Conservation (phyloP, 768 basidiomycete species). For the Auriscalpium vulgare region DNA sequence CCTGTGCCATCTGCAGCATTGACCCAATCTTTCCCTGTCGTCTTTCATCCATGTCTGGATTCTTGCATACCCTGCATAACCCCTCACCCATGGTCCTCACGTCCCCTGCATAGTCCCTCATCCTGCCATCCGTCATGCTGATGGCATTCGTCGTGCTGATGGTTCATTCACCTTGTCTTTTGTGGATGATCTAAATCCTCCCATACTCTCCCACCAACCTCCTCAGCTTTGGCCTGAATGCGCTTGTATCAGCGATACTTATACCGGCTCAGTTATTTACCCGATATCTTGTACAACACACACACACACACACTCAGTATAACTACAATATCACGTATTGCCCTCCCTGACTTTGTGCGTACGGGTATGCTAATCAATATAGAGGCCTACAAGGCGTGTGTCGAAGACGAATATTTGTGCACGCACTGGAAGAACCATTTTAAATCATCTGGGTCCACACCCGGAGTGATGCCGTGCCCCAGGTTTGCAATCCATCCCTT, state of each 20-base stretch:
- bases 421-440: conserved; percentile 88
- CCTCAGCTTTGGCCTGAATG: conserved; percentile 1
- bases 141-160: background rate
- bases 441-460: conserved; percentile 89
- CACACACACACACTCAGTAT: background rate
- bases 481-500: conserved; percentile 95
- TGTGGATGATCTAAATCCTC: no score
- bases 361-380: no score
- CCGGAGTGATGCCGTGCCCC: conserved; percentile 95
- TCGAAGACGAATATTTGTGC: conserved; percentile 60
- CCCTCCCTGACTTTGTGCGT: background rate
- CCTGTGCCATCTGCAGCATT: background rate
- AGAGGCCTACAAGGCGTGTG: no score
- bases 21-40: background rate
- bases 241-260: background rate
- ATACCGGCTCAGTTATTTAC: background rate
- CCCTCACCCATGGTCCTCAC: conserved; percentile 2
- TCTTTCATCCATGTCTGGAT: conserved; percentile 12
- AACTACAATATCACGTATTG: background rate
- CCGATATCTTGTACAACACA: background rate
- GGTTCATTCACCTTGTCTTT: background rate
- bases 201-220: background rate
- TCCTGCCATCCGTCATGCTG: background rate
- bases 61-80: conserved; percentile 10
- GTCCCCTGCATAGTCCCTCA: background rate